Evolutionary conservation across 345 rosid genomes (phyloP).

Genomic region (Balakata baccata): DNA sequence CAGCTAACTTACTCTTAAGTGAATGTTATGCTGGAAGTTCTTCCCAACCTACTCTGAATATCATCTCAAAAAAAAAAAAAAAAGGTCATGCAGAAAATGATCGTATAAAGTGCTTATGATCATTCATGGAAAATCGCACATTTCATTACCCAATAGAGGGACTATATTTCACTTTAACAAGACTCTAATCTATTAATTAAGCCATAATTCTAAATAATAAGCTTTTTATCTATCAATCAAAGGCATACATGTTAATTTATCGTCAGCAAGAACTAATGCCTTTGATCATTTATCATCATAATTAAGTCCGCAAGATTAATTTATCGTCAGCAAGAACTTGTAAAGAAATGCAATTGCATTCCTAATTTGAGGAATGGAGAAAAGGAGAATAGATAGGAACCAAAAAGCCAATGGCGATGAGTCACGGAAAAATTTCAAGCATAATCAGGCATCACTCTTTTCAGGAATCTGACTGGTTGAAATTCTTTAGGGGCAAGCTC

Average conservation of each 20-base stretch:
- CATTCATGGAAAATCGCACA: too few species aligned
- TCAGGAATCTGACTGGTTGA: constrained; percentile 64
- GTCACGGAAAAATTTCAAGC: constrained; percentile 30
- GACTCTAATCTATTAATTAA: too few species aligned
- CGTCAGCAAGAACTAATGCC: background rate
- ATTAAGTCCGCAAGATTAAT: too few species aligned
- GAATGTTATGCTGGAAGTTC: too few species aligned
- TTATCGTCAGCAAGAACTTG: background rate
- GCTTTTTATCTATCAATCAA: background rate
- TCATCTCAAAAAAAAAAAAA: too few species aligned
- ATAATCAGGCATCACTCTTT: constrained; percentile 68
- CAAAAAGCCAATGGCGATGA: too few species aligned
- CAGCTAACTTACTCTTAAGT: too few species aligned
- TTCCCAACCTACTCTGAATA: too few species aligned
- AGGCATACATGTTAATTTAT: constrained; percentile 6
- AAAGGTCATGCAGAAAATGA: too few species aligned
- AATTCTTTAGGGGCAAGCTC: constrained; percentile 68
- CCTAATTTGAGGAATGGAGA: constrained; percentile 23
- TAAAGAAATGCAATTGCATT: constrained; percentile 16
- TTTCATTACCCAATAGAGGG: background rate
- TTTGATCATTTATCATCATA: too few species aligned
- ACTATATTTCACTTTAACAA: background rate
- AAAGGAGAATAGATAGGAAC: background rate
- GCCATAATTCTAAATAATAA: too few species aligned
- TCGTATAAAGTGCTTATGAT: too few species aligned